Evolutionary conservation across 2,329 filamentous ascomycete genomes (phyloP).

Genomic region (Biscogniauxia marginata): DNA sequence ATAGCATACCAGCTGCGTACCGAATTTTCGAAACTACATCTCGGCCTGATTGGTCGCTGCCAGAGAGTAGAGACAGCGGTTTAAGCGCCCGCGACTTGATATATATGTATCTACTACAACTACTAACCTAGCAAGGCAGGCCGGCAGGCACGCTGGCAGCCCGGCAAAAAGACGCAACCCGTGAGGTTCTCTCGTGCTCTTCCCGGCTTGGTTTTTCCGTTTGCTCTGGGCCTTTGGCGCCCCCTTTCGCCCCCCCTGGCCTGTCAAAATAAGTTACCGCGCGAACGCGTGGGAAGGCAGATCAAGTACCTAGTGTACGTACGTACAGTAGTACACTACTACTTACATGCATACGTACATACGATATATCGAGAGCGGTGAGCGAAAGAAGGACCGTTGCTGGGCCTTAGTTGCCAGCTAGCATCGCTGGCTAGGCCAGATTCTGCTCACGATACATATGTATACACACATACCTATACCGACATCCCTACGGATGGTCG

Average conservation of each 20-base stretch:
- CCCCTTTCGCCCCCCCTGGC: no score
- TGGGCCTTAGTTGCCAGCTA: background rate
- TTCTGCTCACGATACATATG: slow-evolving; percentile 5
- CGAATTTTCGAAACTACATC: background rate
- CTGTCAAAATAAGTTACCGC: background rate
- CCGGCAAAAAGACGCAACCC: no score
- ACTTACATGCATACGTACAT: background rate
- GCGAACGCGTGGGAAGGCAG: background rate
- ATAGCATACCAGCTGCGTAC: background rate
- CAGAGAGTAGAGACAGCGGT: background rate
- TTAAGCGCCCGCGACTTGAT: slow-evolving; percentile 1
- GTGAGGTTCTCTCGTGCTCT: background rate
- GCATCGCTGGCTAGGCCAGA: background rate
- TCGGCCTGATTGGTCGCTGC: background rate
- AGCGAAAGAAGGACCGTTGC: background rate
- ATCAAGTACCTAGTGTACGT: no score
- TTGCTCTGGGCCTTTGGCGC: background rate
- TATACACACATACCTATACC: background rate
- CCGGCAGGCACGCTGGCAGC: background rate
- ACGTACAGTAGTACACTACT: no score
- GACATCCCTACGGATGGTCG: slow-evolving; percentile 13
- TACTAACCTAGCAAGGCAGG: background rate
- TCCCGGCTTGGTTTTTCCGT: background rate
- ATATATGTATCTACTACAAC: background rate
- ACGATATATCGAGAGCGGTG: background rate